Percentiles rank a stretch among this genome's conserved stretches.
Evolutionary conservation across 208 protist genomes (phyloP).

Genomic region (Borovskyia barvae): DNA sequence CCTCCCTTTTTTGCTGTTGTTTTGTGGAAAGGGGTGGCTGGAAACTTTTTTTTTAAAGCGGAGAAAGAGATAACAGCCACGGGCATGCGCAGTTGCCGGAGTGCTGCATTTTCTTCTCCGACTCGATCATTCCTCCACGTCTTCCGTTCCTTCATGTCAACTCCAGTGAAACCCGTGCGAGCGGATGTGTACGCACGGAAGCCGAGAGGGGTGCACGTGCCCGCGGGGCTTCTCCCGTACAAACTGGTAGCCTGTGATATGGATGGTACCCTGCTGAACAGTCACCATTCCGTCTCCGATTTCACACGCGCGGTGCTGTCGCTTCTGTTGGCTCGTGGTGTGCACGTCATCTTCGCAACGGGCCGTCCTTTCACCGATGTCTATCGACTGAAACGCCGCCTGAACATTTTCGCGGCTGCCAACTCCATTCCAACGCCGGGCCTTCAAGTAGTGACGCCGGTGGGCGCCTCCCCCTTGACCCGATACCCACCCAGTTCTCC

Average conservation of each 20-base stretch:
- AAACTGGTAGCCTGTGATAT: constrained; percentile 64
- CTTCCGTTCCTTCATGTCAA: background rate
- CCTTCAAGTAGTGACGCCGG: constrained; percentile 43
- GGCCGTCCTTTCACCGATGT: constrained; percentile 68
- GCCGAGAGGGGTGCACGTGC: constrained; percentile 20
- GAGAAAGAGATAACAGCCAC: too few relatives aligned
- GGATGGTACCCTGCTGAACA: constrained; percentile 69
- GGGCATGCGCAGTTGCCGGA: background rate
- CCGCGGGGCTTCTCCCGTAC: constrained; percentile 12
- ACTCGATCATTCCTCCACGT: background rate
- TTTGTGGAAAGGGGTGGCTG: too few relatives aligned
- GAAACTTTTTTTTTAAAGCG: too few relatives aligned
- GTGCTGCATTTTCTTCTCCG: background rate
- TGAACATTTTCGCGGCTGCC: constrained; percentile 52
- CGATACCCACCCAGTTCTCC: background rate
- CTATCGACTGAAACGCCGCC: constrained; percentile 43
- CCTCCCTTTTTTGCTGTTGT: too few relatives aligned
- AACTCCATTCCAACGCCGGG: constrained; percentile 38
- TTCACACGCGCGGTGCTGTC: constrained; percentile 49
- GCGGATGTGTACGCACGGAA: constrained; percentile 7
- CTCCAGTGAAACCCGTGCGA: background rate
- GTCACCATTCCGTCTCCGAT: constrained; percentile 29
- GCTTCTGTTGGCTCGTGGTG: constrained; percentile 48
- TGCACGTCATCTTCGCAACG: constrained; percentile 82
- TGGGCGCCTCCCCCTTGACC: background rate